Base-by-base conservation (phyloP, 108 stramenopile species). In the Pseudonitzschia multiseries region DNA sequence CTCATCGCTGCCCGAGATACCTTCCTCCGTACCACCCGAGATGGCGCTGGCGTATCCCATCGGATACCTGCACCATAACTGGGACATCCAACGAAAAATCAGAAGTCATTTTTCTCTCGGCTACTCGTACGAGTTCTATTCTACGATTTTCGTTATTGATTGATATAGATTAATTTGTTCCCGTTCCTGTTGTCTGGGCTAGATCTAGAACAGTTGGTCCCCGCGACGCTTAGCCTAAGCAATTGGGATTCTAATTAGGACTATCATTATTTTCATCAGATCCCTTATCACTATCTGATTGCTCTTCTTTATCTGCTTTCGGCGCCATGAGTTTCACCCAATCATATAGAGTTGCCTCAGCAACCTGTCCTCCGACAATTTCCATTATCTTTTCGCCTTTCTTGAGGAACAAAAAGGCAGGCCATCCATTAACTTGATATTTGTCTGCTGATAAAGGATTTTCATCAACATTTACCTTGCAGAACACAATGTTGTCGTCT, bases 351-450 rank as follows among this genome's bases (percentile, higher is more conserved):
- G 74, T 75, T 21, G 67, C 67, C 53, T 75, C 67, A 13, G 74
- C 65, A 27, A 75, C 4, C 43, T 75, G 59, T 15, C 67, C 74
- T 24, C 74, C 74, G 18, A 75, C 67, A n/a, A 75, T 42, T 75
- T 75, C 74, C 31, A 54, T 42, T 28, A 64, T 46, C 40, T 51
- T 51, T n/a, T 57, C 54, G 0, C 69, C 69, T 21, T 70, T 41
- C 0, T 70, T 70, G 3, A 70, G 18, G 54, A 70, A 70, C 50
- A 70, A 57, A 57, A 57, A 70, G 20, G 69, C 31, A 1, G 69
- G 69, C 69, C 69, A 70, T 70, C 54, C 54, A 0, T 26, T 70
- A 1, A 70, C 69, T 32, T 56, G 53, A 22, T 70, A 70, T 32
- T 54, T 68, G 22, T 22, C 42, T 29, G 66, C 66, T 31, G 50